Percentiles rank a stretch among this genome's conserved stretches.
Evolutionary conservation across 345 rosid genomes (phyloP).

Genomic region (Ailanthus altissimus): DNA sequence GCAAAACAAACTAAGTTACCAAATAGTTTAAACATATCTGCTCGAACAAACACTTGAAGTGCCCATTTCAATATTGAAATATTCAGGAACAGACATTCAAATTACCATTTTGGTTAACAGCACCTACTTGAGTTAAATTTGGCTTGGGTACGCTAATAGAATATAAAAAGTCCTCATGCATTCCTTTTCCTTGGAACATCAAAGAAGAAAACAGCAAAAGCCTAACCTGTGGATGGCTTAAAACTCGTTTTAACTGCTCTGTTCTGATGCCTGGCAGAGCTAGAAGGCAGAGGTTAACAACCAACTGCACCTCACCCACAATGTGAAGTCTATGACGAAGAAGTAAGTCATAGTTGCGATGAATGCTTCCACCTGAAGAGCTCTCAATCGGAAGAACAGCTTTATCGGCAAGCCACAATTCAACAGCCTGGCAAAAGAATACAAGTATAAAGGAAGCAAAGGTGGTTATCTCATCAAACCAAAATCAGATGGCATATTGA

Average conservation of each 20-base stretch:
- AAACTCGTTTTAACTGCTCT: conserved; percentile 53
- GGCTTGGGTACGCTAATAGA: neutral
- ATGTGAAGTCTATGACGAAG: conserved; percentile 68
- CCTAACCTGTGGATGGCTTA: conserved; percentile 62
- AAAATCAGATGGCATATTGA: neutral
- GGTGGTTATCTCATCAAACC: neutral
- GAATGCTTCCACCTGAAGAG: conserved; percentile 61
- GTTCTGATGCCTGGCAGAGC: conserved; percentile 52
- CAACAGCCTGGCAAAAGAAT: conserved; percentile 49
- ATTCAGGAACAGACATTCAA: neutral
- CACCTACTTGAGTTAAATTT: neutral
- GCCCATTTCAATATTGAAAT: neutral
- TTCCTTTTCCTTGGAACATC: neutral
- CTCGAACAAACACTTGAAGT: neutral
- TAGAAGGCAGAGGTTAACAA: conserved; percentile 48
- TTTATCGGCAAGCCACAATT: conserved; percentile 57
- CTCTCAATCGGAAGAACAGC: conserved; percentile 66
- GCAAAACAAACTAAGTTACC: neutral
- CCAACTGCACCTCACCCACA: conserved; percentile 57
- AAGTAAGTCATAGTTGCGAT: conserved; percentile 60
- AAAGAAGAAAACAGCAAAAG: neutral
- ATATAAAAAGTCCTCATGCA: neutral
- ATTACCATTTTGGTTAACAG: neutral
- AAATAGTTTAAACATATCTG: neutral
- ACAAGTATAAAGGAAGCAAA: conserved; percentile 1